Conservation (phyloP, 331 rosid genomes). For the Prunus yedoensis region DNA sequence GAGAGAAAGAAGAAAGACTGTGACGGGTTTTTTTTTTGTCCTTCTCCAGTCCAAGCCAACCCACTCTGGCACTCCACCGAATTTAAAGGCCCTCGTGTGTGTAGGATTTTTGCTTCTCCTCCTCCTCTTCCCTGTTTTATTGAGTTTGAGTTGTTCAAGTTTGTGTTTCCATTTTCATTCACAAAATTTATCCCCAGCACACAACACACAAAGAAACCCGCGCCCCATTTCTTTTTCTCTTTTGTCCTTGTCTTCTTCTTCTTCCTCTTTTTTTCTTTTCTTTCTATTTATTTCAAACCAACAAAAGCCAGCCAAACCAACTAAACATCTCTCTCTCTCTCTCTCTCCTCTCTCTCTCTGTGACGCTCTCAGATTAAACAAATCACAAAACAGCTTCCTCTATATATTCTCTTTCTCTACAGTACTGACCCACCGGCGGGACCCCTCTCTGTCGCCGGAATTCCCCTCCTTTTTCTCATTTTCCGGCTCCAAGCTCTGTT, state of each 20-base stretch:
- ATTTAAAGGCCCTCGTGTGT: background rate
- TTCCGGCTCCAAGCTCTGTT: background rate
- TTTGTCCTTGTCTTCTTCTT: conserved; percentile 6
- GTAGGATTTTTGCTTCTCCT: background rate
- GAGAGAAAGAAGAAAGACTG: background rate
- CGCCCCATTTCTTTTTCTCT: conserved; percentile 30
- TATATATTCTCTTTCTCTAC: conserved; percentile 12
- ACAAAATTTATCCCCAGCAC: background rate
- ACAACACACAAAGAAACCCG: conserved; percentile 13
- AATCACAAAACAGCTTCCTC: background rate
- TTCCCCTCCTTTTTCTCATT: conserved; percentile 2
- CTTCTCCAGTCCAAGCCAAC: background rate
- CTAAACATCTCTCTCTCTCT: background rate
- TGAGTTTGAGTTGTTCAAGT: too few relatives aligned
- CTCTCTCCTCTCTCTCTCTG: background rate
- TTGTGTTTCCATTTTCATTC: conserved; percentile 4
- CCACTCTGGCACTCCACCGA: background rate
- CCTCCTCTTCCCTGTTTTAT: background rate
- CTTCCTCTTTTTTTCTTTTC: background rate
- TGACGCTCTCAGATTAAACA: conserved; percentile 4
- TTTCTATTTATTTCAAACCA: conserved; percentile 1
- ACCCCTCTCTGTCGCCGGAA: conserved; percentile 53
- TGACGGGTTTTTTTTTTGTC: too few relatives aligned
- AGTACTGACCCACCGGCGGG: conserved; percentile 48
- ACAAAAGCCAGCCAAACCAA: conserved; percentile 40